A percentile compares a stretch with the other conserved stretches of the same genome.
Conservation (phyloP, 2,329 filamentous ascomycete genomes). For the Neopestalotiopsis sp. region DNA sequence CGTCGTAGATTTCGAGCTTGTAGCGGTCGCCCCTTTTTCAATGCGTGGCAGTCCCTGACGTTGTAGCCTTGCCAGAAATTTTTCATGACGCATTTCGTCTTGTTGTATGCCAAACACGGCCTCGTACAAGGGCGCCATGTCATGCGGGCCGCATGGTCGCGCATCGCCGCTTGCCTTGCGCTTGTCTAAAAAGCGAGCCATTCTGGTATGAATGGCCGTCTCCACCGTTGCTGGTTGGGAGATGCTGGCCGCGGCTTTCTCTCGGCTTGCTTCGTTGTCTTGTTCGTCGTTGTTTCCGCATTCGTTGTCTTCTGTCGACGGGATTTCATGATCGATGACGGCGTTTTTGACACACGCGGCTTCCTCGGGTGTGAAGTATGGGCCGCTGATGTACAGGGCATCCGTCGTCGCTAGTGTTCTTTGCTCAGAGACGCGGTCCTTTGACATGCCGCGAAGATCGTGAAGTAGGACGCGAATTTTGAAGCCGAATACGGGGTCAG, state of each 20-base stretch:
- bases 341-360: neutral
- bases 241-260: neutral
- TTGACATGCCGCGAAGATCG: neutral
- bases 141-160: conserved; percentile 35
- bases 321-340: neutral
- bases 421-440: neutral
- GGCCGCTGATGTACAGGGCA: neutral
- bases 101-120: conserved; percentile 20
- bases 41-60: conserved; percentile 6
- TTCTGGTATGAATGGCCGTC: conserved; percentile 26
- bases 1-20: neutral
- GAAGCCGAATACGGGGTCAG: neutral
- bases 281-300: neutral
- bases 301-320: neutral
- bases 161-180: conserved; percentile 34
- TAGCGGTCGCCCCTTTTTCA: neutral
- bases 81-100: conserved; percentile 19
- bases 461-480: neutral
- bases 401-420: neutral
- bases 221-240: conserved; percentile 25
- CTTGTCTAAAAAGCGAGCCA: conserved; percentile 33
- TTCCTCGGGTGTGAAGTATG: neutral
- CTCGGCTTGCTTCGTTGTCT: neutral
- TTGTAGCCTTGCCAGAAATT: conserved; percentile 19
- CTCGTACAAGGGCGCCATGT: conserved; percentile 28